Base-by-base conservation (phyloP, 768 basidiomycete species). In the Amanita pseudoporphyria region DNA sequence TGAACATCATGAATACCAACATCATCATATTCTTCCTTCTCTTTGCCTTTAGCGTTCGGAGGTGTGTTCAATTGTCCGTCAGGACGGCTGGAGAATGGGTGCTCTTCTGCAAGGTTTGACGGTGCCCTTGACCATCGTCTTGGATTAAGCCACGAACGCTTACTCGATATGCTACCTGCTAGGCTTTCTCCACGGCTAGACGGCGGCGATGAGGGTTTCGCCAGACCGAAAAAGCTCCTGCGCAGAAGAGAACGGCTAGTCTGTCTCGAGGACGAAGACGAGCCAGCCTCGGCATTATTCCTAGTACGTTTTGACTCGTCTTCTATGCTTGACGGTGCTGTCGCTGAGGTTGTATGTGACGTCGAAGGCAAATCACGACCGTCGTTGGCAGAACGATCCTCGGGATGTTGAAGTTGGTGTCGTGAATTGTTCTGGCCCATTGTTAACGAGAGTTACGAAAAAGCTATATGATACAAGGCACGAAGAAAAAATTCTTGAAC, bases 51-150 rank as follows among this genome's bases (percentile, higher is more conserved):
- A 28, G 53, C 28, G 48, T 45, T 47, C 47, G 16, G 22, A 41
- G 33, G 44, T 44, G 30, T 19, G 21, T 47, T 44, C 37, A 35
- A 18, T 28, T 21, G 38, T 16, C 35, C 18, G 35, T 48, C 42
- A 21, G 16, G 6, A 22, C 43, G 40, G 49, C 18, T 4, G 52
- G 42, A 31, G 44, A 50, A 5, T 30, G 26, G 13, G 42, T 18
- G 30, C 22, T 39, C 19, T 24, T 59, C 57, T 14, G 51, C 44
- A 35, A 54, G 56, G 10, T 57, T 52, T 13, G 53, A 54, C 30
- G 51, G 62, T 13, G 62, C 53, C 51, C 60, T 67, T 5, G 67
- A 67, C 56, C 67, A 65, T 45, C 69, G 56, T 38, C 57, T 61
- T 9, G 61, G 61, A 33, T 49, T 51, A 9, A 59, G 53, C 60